Base-by-base conservation (phyloP, 1,284 basidiomycete genomes). In the Cryptococcus sp. region DNA sequence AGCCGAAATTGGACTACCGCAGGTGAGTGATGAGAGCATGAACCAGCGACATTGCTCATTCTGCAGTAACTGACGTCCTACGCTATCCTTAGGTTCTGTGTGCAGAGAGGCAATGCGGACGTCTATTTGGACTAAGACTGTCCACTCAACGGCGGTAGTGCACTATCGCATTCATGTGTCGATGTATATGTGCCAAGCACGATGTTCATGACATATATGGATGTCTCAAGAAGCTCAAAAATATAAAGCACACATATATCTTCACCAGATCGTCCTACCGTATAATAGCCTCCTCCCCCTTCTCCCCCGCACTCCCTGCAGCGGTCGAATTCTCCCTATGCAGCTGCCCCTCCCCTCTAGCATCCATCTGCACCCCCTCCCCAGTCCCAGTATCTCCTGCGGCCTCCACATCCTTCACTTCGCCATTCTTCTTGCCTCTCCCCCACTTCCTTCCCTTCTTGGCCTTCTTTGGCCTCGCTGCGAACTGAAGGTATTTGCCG, bases 101-200 rank as follows among this genome's bases (percentile, higher is more conserved):
- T 71, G 11, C 69, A 71, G 51, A 52, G 69, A 54, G 69, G 69
- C 0, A 69, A 64, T 24, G 69, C 69, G 11, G 69, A 71, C 62
- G 69, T 71, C 16, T 71, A 62, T 38, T 37, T 71, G 18, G 69
- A 69, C 42, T 71, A 40, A 52, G n/a, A 7, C 20, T 4, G 28
- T 33, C 28, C 28, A 33, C 28, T 33, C 28, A 33, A n/a, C n/a
- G n/a, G n/a, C n/a, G n/a, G n/a, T n/a, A n/a, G n/a, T n/a, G n/a
- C n/a, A n/a, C n/a, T n/a, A n/a, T n/a, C n/a, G n/a, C n/a, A n/a
- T n/a, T n/a, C n/a, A n/a, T n/a, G n/a, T n/a, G n/a, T n/a, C n/a
- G n/a, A n/a, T n/a, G n/a, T n/a, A n/a, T n/a, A n/a, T n/a, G n/a
- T n/a, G n/a, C n/a, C n/a, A n/a, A n/a, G n/a, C 9, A 33, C 9